phyloP scores from a whole-genome alignment of 1,139 yeast species.

The Candida gigantensis region DNA sequence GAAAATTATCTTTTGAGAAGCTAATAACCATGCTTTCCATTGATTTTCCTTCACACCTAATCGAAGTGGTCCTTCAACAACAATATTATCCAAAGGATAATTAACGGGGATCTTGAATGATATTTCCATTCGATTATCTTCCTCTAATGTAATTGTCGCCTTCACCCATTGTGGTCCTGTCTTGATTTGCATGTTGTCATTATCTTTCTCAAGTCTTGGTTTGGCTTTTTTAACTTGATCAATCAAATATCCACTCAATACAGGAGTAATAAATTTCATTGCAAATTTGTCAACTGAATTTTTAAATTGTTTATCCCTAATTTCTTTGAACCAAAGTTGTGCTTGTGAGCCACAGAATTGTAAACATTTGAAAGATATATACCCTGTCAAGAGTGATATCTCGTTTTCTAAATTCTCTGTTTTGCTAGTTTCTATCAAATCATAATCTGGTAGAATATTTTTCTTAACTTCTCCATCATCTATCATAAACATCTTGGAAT shows the following conservation, averaged over 20 bases:
- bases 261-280: constrained; percentile 60
- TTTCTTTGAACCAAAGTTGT: constrained; percentile 70
- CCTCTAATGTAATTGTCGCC: constrained; percentile 79
- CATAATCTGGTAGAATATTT: constrained; percentile 20
- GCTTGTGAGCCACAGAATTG: constrained; percentile 65
- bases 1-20: constrained; percentile 79
- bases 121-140: constrained; percentile 75
- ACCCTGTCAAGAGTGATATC: constrained; percentile 44
- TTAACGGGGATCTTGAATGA: constrained; percentile 47
- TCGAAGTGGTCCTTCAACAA: constrained; percentile 76
- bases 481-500: background rate
- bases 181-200: constrained; percentile 58
- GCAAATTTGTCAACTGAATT: constrained; percentile 64
- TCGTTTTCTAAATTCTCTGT: constrained; percentile 24
- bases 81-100: constrained; percentile 32
- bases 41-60: constrained; percentile 90
- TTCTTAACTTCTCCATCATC: constrained; percentile 12
- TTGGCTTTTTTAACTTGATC: constrained; percentile 48
- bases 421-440: constrained; percentile 18
- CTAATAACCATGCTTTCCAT: constrained; percentile 95
- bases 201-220: constrained; percentile 39
- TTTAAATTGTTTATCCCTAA: constrained; percentile 59
- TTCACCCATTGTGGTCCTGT: constrained; percentile 69
- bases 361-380: constrained; percentile 59
- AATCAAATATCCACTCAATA: constrained; percentile 60